Conservation (phyloP, 1,284 basidiomycete genomes). For the Malassezia equina region DNA sequence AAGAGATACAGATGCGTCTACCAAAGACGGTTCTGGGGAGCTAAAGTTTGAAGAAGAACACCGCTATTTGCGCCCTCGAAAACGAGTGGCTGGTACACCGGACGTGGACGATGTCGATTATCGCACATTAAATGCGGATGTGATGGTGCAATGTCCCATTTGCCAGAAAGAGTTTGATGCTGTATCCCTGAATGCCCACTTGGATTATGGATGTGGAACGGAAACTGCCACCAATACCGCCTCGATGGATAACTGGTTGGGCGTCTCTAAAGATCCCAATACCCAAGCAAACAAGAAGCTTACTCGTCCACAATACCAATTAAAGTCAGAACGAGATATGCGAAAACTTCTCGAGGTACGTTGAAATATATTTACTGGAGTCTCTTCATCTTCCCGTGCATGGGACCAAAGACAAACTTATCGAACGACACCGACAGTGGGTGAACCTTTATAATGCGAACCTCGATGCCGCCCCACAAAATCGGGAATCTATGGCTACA, state of each 20-base stretch:
- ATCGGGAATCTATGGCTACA: conserved; percentile 18
- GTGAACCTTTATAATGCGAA: conserved; percentile 44
- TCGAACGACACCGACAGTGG: conserved; percentile 41
- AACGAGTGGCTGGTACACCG: conserved; percentile 16
- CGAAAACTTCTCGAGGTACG: conserved; percentile 28
- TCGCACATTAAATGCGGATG: conserved; percentile 14
- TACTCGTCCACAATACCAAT: conserved; percentile 33
- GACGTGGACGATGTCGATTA: conserved; percentile 11
- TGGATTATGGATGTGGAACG: conserved; percentile 30
- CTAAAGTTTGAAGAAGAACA: neutral
- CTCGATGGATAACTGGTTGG: neutral
- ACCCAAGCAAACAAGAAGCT: conserved; percentile 23
- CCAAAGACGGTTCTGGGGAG: neutral
- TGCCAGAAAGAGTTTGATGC: conserved; percentile 31
- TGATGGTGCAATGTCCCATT: conserved; percentile 32
- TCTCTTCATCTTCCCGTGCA: conserved; percentile 21
- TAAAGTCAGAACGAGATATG: conserved; percentile 29
- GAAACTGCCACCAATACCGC: conserved; percentile 14
- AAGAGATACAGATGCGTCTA: neutral
- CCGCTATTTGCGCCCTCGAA: neutral
- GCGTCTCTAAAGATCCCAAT: neutral
- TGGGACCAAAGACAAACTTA: conserved; percentile 26
- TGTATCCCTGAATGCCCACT: conserved; percentile 31
- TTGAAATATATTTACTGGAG: neutral
- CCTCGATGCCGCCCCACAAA: conserved; percentile 32